Percentiles rank a stretch among this genome's conserved stretches.
These are phyloP conservation scores for Penicillium subrubescens DNA, from an alignment of 495 filamentous ascomycete species.

Conservation along the genomic window DNA sequence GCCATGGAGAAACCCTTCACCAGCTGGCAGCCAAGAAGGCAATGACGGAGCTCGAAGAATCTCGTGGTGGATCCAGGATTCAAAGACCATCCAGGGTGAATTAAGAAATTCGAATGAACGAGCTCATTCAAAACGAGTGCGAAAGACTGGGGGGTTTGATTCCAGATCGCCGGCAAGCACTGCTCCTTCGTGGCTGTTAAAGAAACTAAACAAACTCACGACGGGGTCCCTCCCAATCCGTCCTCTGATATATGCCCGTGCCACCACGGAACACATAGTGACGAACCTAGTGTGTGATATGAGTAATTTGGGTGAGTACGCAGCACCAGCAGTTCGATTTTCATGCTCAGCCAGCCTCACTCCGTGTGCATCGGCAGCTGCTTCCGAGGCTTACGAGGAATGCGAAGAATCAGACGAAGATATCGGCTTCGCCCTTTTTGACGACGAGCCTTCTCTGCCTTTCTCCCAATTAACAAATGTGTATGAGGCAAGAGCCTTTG, in stretches of 20 bases:
- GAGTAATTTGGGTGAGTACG: not conserved
- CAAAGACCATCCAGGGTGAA: not conserved
- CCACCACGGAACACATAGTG: not conserved
- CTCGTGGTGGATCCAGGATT: conserved; percentile 11
- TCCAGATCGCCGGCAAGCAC: conserved; percentile 15
- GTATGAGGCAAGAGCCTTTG: not conserved
- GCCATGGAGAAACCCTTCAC: not conserved
- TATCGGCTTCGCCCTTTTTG: not conserved
- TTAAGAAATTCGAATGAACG: not conserved
- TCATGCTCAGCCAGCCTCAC: not conserved
- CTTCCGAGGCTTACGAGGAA: not conserved
- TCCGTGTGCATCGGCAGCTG: not conserved
- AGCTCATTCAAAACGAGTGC: conserved; percentile 12
- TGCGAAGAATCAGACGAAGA: not conserved
- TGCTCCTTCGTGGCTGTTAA: conserved; percentile 8
- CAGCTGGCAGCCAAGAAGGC: not conserved
- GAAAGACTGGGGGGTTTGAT: conserved; percentile 10
- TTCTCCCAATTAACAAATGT: not conserved
- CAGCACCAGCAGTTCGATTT: not conserved
- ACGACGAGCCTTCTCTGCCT: not conserved
- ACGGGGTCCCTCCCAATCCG: not conserved
- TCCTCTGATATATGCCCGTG: not conserved
- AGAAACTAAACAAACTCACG: not conserved
- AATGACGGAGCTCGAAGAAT: conserved; percentile 8
- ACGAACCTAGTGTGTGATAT: not conserved